Conservation (phyloP, 805 yeast species). For the Ogataea parapolymorpha region DNA sequence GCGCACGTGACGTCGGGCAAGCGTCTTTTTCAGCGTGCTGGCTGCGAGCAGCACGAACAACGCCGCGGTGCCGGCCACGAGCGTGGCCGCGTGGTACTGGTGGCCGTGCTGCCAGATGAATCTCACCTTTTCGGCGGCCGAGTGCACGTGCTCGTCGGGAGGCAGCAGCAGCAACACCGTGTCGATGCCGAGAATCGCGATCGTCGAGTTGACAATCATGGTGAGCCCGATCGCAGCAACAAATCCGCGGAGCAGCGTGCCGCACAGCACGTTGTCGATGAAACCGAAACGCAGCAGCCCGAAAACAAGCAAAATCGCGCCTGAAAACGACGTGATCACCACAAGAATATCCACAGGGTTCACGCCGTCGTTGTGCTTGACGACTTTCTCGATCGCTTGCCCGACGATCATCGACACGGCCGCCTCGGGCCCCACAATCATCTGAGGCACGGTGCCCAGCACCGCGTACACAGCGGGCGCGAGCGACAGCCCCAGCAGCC, state of each 20-base stretch:
- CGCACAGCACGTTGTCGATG: constrained; percentile 73
- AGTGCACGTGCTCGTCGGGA: constrained; percentile 49
- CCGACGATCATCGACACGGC: constrained; percentile 83
- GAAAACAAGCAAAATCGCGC: constrained; percentile 64
- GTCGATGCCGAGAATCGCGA: constrained; percentile 69
- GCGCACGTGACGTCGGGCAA: constrained; percentile 32
- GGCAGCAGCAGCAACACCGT: constrained; percentile 43
- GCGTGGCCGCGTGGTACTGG: constrained; percentile 55
- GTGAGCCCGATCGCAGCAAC: constrained; percentile 82
- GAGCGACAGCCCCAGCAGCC: constrained; percentile 69
- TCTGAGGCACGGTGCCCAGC: constrained; percentile 81
- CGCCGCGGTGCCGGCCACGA: constrained; percentile 53
- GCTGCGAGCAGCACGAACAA: constrained; percentile 44
- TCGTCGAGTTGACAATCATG: constrained; percentile 73
- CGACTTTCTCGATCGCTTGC: constrained; percentile 61
- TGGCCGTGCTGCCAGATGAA: constrained; percentile 51
- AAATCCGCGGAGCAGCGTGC: constrained; percentile 77
- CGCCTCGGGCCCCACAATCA: constrained; percentile 92
- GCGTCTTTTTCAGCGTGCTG: constrained; percentile 39
- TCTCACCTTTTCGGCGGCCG: constrained; percentile 65
- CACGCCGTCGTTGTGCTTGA: constrained; percentile 40
- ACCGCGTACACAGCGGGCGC: constrained; percentile 77
- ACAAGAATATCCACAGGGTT: constrained; percentile 57
- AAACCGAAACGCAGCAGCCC: constrained; percentile 86
- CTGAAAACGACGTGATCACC: constrained; percentile 70